phyloP scores from a whole-genome alignment of 2,329 filamentous ascomycete genomes.

The Sporothrix sp. region DNA sequence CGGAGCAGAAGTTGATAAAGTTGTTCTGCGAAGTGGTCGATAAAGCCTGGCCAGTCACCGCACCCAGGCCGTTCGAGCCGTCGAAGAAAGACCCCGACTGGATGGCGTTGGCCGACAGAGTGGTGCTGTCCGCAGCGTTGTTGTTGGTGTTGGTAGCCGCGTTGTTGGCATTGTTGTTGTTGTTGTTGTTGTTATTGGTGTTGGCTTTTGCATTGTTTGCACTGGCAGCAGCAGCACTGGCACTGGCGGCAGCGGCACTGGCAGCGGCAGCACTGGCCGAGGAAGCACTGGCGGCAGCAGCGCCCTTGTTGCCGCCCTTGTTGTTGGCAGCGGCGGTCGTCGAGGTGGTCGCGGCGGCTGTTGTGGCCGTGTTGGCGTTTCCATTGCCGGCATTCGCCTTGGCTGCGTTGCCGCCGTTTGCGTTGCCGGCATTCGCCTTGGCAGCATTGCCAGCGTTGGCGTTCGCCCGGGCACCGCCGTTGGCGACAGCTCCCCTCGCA shows the following conservation, averaged over 20 bases:
- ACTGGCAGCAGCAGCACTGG: background rate
- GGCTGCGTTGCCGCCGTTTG: background rate
- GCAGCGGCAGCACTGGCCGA: background rate
- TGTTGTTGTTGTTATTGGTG: slow-evolving; percentile 1
- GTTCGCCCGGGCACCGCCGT: background rate
- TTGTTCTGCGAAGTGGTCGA: slow-evolving; percentile 33
- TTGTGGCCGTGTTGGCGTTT: slow-evolving; percentile 10
- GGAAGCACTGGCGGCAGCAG: background rate
- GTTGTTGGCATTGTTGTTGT: slow-evolving; percentile 16
- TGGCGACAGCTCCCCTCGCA: background rate
- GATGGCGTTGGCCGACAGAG: slow-evolving; percentile 22
- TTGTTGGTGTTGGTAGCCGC: slow-evolving; percentile 36
- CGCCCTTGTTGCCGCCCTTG: background rate
- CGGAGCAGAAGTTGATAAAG: slow-evolving; percentile 54
- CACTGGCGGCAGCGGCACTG: background rate
- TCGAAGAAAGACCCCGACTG: slow-evolving; percentile 28
- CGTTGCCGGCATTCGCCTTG: background rate
- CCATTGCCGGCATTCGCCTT: background rate
- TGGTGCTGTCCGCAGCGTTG: slow-evolving; percentile 24
- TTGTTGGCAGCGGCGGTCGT: slow-evolving; percentile 6
- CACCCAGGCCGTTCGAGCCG: slow-evolving; percentile 25
- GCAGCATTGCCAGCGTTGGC: background rate
- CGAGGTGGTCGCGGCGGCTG: background rate
- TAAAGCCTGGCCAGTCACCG: slow-evolving; percentile 22
- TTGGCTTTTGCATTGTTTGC: background rate